Evolutionary conservation across 352 stramenopile species (phyloP), one percentile per base, ranked within the genome.

Genomic region (Phytophthora lateralis): DNA sequence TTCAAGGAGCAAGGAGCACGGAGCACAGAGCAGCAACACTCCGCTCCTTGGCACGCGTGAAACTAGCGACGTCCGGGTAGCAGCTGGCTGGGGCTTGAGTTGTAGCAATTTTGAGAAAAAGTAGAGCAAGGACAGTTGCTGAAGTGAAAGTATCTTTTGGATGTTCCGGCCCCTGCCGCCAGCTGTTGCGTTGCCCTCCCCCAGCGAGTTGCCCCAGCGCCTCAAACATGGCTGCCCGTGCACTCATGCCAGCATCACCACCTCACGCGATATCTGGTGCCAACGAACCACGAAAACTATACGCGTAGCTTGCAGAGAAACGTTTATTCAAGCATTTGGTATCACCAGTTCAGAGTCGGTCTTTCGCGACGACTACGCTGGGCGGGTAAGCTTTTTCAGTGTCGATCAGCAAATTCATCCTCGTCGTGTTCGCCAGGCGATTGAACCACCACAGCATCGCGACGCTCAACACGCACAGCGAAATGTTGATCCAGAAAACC

Each of bases 401-500:
- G 42, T 87, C 72, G 10, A 24, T 42, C 12, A 63, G 30, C 55
- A 83, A 55, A 53, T 82, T 69, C 55, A 67, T 59, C 64, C 78
- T 82, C 20, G 77, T 62, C 32, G 52, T 61, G 32, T 65, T 47
- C 24, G 84, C 73, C 6, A 92, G 24, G 5, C 73, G 63, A 20
- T 75, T 75, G 61, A 88, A 92, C 79, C 80, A 90, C 63, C 57
- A 77, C n/a, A 92, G 62, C 49, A 71, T 75, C 9, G 17, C 64
- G 18, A 89, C 77, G 39, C 83, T 88, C 41, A 85, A 45, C 8
- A 55, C 66, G 53, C 75, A 82, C 6, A 92, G 65, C 45, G 51
- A 46, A 39, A 90, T 76, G 59, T 88, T 86, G 58, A 92, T 77
- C 68, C 66, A 84, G 30, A 92, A 92, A 4, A 92, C 73, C 2